Conservation (phyloP, 1,284 basidiomycete species). For the Cutaneotrichosporon sp. region DNA sequence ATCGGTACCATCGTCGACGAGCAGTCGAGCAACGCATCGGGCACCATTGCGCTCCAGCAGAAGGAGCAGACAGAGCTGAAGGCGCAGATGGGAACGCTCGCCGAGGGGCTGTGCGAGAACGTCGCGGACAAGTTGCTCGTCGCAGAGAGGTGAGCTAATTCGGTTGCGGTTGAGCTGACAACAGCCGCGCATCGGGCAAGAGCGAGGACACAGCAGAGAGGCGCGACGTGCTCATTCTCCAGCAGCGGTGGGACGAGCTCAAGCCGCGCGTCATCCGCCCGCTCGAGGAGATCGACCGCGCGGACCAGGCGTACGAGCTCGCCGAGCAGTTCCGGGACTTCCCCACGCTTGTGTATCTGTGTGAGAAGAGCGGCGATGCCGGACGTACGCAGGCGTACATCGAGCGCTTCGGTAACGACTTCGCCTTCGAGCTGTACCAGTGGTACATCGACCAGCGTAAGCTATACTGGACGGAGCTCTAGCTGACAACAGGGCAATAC, state of each 20-base stretch:
- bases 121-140: conserved; percentile 70
- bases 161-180: conserved; percentile 34
- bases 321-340: conserved; percentile 87
- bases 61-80: conserved; percentile 49
- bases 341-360: conserved; percentile 75
- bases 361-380: conserved; percentile 57
- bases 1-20: conserved; percentile 57
- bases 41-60: conserved; percentile 29
- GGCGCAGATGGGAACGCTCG: conserved; percentile 71
- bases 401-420: conserved; percentile 75
- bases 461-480: conserved; percentile 19
- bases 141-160: conserved; percentile 33
- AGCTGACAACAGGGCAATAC: conserved; percentile 62
- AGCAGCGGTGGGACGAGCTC: conserved; percentile 42
- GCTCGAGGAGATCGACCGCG: conserved; percentile 63
- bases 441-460: conserved; percentile 61
- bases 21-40: conserved; percentile 15
- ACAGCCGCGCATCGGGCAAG: conserved; percentile 21
- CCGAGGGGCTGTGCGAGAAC: conserved; percentile 67
- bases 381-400: conserved; percentile 65
- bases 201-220: conserved; percentile 28
- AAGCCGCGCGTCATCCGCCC: conserved; percentile 49
- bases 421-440: conserved; percentile 82
- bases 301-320: conserved; percentile 70
- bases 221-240: conserved; percentile 37